phyloP scores from a whole-genome alignment of 106 monocot genomes.

The Phalaenopsis equestris region DNA sequence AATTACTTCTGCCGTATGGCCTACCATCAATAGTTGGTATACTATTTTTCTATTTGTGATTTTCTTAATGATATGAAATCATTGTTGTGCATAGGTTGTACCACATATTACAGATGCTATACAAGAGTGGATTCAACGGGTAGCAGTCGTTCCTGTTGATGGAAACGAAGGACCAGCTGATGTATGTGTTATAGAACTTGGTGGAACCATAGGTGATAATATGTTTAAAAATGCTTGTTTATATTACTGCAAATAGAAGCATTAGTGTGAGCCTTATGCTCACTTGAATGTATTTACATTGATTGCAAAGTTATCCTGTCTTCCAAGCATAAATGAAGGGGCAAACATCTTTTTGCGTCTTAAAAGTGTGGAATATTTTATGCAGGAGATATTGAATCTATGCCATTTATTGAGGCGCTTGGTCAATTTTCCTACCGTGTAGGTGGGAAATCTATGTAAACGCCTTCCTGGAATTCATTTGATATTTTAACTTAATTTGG shows the following conservation, averaged over 20 bases:
- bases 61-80: not conserved
- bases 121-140: conserved; percentile 92
- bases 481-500: not conserved
- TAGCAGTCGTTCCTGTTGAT: conserved; percentile 71
- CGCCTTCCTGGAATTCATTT: not conserved
- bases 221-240: not conserved
- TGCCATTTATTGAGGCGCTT: too few relatives aligned
- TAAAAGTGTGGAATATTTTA: too few relatives aligned
- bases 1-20: not conserved
- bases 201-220: conserved; percentile 84
- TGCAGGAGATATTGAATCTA: too few relatives aligned
- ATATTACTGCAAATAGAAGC: not conserved
- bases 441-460: too few relatives aligned
- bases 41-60: not conserved
- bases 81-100: conserved; percentile 46
- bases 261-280: too few relatives aligned
- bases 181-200: conserved; percentile 89
- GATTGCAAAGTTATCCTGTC: not conserved
- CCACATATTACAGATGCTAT: conserved; percentile 86
- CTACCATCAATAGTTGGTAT: not conserved
- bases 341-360: too few relatives aligned
- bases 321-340: too few relatives aligned
- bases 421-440: too few relatives aligned
- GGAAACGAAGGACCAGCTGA: conserved; percentile 78
- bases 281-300: too few relatives aligned